Evolutionary conservation across 2,329 filamentous ascomycete genomes (phyloP).

Genomic region (Colletotrichum spinosum): DNA sequence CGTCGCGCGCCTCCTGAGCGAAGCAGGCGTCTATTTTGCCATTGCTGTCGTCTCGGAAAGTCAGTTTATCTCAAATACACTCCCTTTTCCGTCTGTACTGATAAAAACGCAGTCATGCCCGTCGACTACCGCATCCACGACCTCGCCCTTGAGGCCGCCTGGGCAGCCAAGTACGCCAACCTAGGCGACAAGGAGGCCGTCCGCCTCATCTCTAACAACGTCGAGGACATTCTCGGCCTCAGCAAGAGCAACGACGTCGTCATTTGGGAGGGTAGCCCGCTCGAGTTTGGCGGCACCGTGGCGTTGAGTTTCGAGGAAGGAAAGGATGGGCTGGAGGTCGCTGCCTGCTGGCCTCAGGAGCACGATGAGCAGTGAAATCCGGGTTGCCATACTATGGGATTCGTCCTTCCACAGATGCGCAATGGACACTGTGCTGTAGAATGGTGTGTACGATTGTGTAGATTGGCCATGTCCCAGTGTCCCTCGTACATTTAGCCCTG

Average conservation of each 20-base stretch:
- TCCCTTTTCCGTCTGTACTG: not conserved
- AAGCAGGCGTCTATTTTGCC: conserved; percentile 53
- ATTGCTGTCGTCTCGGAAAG: conserved; percentile 44
- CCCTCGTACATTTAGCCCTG: too few relatives aligned
- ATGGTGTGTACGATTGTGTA: too few relatives aligned
- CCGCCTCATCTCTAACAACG: conserved; percentile 52
- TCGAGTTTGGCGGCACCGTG: conserved; percentile 53
- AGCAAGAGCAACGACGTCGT: conserved; percentile 52
- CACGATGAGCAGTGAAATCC: conserved; percentile 8
- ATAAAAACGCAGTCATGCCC: conserved; percentile 38
- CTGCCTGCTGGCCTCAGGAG: conserved; percentile 45
- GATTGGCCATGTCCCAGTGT: too few relatives aligned
- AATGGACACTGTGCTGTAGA: too few relatives aligned
- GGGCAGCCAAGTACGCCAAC: conserved; percentile 54
- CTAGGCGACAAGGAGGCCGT: conserved; percentile 48
- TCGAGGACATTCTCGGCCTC: conserved; percentile 55
- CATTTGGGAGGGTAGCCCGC: conserved; percentile 55
- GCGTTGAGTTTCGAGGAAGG: conserved; percentile 49
- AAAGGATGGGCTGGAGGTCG: conserved; percentile 43
- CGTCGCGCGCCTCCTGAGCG: conserved; percentile 51
- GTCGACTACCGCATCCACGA: conserved; percentile 53
- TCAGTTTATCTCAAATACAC: conserved; percentile 21
- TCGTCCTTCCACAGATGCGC: not conserved
- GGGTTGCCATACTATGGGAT: too few relatives aligned
- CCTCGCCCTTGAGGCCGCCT: conserved; percentile 52